Conservation (phyloP, 2,329 filamentous ascomycete genomes). For the Calonectria multiphialidica region DNA sequence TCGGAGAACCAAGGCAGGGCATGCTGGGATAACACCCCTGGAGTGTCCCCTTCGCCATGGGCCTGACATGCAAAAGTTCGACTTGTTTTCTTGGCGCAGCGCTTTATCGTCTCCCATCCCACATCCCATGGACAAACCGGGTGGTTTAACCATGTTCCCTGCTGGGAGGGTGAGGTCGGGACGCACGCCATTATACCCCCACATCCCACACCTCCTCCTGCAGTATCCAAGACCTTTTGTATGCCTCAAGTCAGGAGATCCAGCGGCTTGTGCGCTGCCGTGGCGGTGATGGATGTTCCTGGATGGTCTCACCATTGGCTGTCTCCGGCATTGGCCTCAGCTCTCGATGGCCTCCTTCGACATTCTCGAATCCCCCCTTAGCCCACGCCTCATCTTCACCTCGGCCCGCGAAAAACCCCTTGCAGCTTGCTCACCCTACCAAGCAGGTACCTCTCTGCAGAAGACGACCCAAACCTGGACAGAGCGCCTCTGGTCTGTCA, state of each 20-base stretch:
- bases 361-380: slow-evolving; percentile 2
- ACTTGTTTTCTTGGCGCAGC: neutral
- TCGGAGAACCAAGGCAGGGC: neutral
- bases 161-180: neutral
- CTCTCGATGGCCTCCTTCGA: neutral
- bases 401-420: slow-evolving; percentile 32
- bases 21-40: neutral
- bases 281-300: slow-evolving; percentile 7
- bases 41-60: neutral
- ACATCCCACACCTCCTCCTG: slow-evolving; percentile 17
- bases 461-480: neutral
- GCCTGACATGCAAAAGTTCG: slow-evolving; percentile 9
- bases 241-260: slow-evolving; percentile 18
- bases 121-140: neutral
- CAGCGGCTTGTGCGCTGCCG: slow-evolving; percentile 1
- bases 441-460: neutral
- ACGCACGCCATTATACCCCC: slow-evolving; percentile 18
- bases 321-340: neutral
- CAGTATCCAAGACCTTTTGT: slow-evolving; percentile 18
- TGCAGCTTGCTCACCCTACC: slow-evolving; percentile 17
- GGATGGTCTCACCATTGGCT: slow-evolving; percentile 20
- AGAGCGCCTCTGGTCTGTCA: too few species aligned
- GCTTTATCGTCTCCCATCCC: neutral
- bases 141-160: slow-evolving; percentile 10
- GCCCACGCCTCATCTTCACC: slow-evolving; percentile 31